These are phyloP conservation scores for Umbellularia californica DNA, from an alignment of 164 flowering plant genomes.

Conservation along the genomic window DNA sequence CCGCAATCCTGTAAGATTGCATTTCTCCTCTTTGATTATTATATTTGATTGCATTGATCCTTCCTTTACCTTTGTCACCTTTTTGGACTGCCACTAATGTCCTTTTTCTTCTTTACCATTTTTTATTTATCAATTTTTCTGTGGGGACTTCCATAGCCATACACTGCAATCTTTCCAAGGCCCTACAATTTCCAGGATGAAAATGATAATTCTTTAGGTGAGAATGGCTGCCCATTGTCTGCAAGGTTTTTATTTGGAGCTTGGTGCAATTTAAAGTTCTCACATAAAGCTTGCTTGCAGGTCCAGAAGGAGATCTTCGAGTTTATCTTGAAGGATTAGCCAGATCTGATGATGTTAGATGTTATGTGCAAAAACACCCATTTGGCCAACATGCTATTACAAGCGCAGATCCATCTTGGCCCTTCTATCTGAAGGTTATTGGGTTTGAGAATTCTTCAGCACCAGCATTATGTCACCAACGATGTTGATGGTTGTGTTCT, in stretches of 20 bases:
- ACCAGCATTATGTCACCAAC: neutral
- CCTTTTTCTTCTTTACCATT: too few relatives aligned
- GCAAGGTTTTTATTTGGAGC: neutral
- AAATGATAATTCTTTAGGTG: conserved; percentile 68
- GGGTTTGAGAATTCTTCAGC: neutral
- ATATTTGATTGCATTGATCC: neutral
- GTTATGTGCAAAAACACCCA: conserved; percentile 54
- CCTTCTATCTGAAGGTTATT: conserved; percentile 41
- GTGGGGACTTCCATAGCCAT: conserved; percentile 30
- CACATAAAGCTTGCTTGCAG: conserved; percentile 28
- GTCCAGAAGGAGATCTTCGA: conserved; percentile 68
- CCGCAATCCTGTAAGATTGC: conserved; percentile 65
- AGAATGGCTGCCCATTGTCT: conserved; percentile 10
- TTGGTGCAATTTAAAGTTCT: neutral
- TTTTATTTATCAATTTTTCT: neutral
- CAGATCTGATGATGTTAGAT: conserved; percentile 44
- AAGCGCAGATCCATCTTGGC: conserved; percentile 48
- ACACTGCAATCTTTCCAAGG: conserved; percentile 71
- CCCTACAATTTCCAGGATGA: conserved; percentile 42
- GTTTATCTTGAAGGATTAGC: conserved; percentile 59
- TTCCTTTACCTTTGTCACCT: neutral
- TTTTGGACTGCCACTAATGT: neutral
- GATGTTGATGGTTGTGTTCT: neutral
- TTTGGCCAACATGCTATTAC: conserved; percentile 75
- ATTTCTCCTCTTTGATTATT: neutral